Percentiles rank a stretch among this genome's conserved stretches.
Evolutionary conservation across 2,329 filamentous ascomycete genomes (phyloP).

Genomic region (Fusarium devonianum): DNA sequence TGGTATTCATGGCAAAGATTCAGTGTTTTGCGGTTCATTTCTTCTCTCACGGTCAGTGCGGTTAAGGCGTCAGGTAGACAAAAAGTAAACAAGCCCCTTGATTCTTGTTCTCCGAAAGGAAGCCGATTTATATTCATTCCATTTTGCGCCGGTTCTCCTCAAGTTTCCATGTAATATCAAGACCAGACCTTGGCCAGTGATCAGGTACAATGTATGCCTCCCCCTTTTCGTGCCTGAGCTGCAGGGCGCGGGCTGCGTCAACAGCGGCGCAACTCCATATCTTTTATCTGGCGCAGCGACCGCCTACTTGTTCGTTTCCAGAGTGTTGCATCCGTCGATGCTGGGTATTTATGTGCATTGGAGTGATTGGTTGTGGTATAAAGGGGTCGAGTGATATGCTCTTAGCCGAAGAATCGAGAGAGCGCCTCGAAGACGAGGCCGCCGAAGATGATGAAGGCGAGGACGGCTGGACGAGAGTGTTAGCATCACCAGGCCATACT

Average conservation of each 20-base stretch:
- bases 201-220: conserved; percentile 29
- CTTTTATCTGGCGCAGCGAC: conserved; percentile 7
- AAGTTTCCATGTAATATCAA: conserved; percentile 38
- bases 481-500: conserved; percentile 1
- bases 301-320: conserved; percentile 7
- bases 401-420: conserved; percentile 58
- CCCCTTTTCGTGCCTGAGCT: conserved; percentile 11
- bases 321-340: conserved; percentile 8
- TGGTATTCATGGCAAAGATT: neutral
- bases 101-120: conserved; percentile 26
- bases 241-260: too few relatives aligned
- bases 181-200: conserved; percentile 23
- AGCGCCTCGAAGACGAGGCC: conserved; percentile 66
- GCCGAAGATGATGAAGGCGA: conserved; percentile 68
- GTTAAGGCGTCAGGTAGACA: conserved; percentile 42
- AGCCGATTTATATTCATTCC: conserved; percentile 31
- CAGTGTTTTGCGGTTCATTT: conserved; percentile 16
- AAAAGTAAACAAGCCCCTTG: conserved; percentile 38
- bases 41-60: conserved; percentile 26
- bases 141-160: conserved; percentile 41
- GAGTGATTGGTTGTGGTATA: conserved; percentile 8
- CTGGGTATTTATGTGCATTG: conserved; percentile 15
- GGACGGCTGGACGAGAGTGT: conserved; percentile 52
- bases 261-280: conserved; percentile 1
- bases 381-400: neutral